Conservation (phyloP, 306 rosid genomes). For the Cercis canadensis region DNA sequence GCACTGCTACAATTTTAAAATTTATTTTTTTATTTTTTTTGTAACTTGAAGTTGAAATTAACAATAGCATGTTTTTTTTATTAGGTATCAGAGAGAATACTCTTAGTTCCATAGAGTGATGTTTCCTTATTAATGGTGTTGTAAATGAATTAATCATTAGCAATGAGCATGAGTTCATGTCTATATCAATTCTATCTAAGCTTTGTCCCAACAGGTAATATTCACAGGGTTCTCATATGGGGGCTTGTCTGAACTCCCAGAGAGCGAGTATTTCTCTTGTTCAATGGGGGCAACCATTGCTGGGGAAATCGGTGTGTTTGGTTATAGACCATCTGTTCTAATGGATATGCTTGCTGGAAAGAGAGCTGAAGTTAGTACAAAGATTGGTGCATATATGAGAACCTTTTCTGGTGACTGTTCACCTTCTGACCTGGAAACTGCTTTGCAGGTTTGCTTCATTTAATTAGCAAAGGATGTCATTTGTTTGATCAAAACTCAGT, state of each 20-base stretch:
- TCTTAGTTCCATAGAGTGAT: slow-evolving; percentile 19
- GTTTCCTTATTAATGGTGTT: slow-evolving; percentile 29
- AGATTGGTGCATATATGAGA: slow-evolving; percentile 96
- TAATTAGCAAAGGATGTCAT: slow-evolving; percentile 13
- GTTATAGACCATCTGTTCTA: slow-evolving; percentile 89
- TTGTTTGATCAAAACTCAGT: slow-evolving; percentile 12
- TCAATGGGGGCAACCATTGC: slow-evolving; percentile 97
- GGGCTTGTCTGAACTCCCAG: slow-evolving; percentile 90
- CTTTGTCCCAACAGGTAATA: slow-evolving; percentile 71
- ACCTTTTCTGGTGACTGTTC: slow-evolving; percentile 94
- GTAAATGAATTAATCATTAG: not conserved
- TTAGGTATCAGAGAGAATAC: no score
- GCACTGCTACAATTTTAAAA: slow-evolving; percentile 17
- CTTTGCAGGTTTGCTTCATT: slow-evolving; percentile 79
- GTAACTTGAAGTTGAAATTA: no score
- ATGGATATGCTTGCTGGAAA: slow-evolving; percentile 99
- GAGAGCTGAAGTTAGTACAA: slow-evolving; percentile 95
- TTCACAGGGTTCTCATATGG: slow-evolving; percentile 98
- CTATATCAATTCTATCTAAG: slow-evolving; percentile 32
- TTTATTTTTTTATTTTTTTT: not conserved
- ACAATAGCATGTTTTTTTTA: no score
- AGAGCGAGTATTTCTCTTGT: slow-evolving; percentile 86
- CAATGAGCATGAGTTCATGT: slow-evolving; percentile 31
- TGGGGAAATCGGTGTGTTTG: slow-evolving; percentile 96
- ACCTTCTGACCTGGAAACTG: slow-evolving; percentile 96